Conservation (phyloP, 1,284 basidiomycete species). For the Chalciporus sp. region DNA sequence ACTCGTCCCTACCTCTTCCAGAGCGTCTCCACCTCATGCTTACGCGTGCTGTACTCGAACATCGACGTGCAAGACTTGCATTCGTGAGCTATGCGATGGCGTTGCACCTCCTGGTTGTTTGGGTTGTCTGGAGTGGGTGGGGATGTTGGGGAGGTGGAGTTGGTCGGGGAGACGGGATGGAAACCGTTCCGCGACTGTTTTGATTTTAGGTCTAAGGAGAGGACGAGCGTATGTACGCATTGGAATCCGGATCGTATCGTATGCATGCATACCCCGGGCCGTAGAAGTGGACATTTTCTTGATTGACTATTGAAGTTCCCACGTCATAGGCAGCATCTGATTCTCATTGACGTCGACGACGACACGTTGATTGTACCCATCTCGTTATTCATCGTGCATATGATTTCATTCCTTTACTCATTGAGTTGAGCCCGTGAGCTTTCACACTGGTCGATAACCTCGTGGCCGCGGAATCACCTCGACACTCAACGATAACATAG, state of each 20-base stretch:
- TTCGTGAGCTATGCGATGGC: constrained; percentile 83
- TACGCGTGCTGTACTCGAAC: constrained; percentile 85
- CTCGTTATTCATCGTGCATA: no score
- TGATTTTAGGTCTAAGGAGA: constrained; percentile 6
- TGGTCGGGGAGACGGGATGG: constrained; percentile 3
- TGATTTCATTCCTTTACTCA: no score
- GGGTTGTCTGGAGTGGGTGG: constrained; percentile 72
- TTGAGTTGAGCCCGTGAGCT: no score
- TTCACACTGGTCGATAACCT: no score
- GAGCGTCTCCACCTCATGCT: constrained; percentile 87
- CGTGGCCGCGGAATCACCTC: no score
- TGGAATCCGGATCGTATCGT: background rate
- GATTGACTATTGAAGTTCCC: no score
- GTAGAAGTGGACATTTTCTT: no score
- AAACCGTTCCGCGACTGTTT: constrained; percentile 20
- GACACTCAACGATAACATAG: no score
- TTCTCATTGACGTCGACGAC: no score
- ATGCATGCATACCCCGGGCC: background rate
- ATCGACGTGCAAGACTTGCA: constrained; percentile 79
- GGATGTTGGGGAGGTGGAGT: constrained; percentile 36
- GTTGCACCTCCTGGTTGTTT: constrained; percentile 80
- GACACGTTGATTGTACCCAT: no score
- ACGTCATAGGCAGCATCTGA: no score
- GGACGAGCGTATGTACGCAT: no score
- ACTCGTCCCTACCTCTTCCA: constrained; percentile 89